Percentiles rank a stretch among this genome's conserved stretches.
Evolutionary conservation across 306 rosid genomes (phyloP).

Genomic region (Cicer judaicum): DNA sequence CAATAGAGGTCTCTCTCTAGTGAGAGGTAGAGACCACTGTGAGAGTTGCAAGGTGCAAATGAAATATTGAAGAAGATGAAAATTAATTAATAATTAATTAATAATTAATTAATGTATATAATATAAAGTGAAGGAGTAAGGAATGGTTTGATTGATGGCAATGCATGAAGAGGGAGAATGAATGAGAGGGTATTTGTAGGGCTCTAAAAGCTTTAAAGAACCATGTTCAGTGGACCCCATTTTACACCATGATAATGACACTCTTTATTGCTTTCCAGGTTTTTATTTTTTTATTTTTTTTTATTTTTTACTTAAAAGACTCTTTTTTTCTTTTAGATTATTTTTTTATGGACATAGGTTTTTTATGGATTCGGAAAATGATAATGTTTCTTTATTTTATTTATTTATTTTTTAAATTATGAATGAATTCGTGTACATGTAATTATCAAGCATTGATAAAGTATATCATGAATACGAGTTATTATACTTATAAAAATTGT

Average conservation of each 20-base stretch:
- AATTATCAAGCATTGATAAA: no score
- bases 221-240: slow-evolving; percentile 77
- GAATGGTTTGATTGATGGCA: slow-evolving; percentile 55
- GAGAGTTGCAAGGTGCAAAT: slow-evolving; percentile 55
- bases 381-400: no score
- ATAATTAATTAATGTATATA: no score
- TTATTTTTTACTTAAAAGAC: neutral
- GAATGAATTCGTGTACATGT: no score
- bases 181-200: slow-evolving; percentile 72
- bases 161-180: slow-evolving; percentile 45
- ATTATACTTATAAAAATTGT: no score
- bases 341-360: slow-evolving; percentile 30
- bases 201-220: slow-evolving; percentile 54
- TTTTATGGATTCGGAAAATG: neutral
- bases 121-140: neutral
- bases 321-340: neutral
- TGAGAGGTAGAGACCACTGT: slow-evolving; percentile 51
- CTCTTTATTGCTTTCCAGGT: slow-evolving; percentile 32
- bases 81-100: neutral
- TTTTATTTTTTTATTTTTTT: neutral
- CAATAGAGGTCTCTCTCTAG: slow-evolving; percentile 56
- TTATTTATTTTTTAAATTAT: no score
- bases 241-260: slow-evolving; percentile 53
- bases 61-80: slow-evolving; percentile 31
- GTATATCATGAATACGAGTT: no score